Evolutionary conservation across 768 basidiomycete species (phyloP).

Genomic region (Trametes coccinea): DNA sequence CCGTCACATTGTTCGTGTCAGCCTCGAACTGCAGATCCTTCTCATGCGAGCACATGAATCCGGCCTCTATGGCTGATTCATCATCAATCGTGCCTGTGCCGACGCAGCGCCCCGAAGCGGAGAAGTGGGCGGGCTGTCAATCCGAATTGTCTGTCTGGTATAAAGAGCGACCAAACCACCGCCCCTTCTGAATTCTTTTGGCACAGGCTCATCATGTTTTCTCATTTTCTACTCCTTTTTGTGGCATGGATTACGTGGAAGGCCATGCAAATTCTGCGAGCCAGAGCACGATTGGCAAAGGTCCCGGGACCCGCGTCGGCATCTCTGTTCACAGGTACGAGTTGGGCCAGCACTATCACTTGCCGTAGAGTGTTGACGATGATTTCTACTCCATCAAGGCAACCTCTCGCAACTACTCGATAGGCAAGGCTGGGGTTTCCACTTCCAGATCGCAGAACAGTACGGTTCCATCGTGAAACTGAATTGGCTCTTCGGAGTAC

Average conservation of each 20-base stretch:
- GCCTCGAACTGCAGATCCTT: too few species aligned
- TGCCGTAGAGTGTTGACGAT: too few species aligned
- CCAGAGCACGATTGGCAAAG: slow-evolving; percentile 6
- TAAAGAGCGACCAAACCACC: not conserved
- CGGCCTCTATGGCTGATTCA: too few species aligned
- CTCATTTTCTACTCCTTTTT: not conserved
- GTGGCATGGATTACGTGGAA: slow-evolving; percentile 1
- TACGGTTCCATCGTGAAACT: slow-evolving; percentile 20
- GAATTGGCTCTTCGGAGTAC: slow-evolving; percentile 17
- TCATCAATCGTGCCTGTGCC: too few species aligned
- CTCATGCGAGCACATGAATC: too few species aligned
- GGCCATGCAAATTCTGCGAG: not conserved
- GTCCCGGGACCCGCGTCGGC: slow-evolving; percentile 13
- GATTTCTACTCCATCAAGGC: not conserved
- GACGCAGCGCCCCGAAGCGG: too few species aligned
- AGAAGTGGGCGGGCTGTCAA: too few species aligned
- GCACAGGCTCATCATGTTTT: not conserved
- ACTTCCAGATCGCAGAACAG: slow-evolving; percentile 14
- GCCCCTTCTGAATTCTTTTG: not conserved
- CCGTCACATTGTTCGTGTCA: too few species aligned
- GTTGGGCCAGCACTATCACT: too few species aligned
- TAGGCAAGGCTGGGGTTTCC: slow-evolving; percentile 18
- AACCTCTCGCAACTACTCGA: slow-evolving; percentile 15
- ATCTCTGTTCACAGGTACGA: slow-evolving; percentile 16
- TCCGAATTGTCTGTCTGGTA: too few species aligned